Percentiles rank a stretch among this genome's conserved stretches.
Evolutionary conservation across 2,329 filamentous ascomycete genomes (phyloP).

Genomic region (Berkeleyomyces basicola): DNA sequence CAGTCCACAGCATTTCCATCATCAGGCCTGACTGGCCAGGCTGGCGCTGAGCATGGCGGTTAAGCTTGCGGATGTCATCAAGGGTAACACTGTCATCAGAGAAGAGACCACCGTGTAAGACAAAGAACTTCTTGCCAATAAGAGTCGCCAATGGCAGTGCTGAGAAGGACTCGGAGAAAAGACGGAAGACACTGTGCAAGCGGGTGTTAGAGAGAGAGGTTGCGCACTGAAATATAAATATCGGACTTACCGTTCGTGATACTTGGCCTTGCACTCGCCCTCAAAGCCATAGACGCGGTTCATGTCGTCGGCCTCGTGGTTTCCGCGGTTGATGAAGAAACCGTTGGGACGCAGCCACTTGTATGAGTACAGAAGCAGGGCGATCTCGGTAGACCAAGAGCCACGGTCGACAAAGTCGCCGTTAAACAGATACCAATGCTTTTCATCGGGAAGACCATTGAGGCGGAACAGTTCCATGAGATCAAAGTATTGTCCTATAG

Average conservation of each 20-base stretch:
- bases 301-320: slow-evolving; percentile 99
- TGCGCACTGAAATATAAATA: not conserved
- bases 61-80: slow-evolving; percentile 84
- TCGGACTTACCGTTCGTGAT: slow-evolving; percentile 53
- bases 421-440: slow-evolving; percentile 93
- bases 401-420: slow-evolving; percentile 96
- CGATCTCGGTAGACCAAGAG: slow-evolving; percentile 97
- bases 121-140: slow-evolving; percentile 78
- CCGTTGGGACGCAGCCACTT: slow-evolving; percentile 80
- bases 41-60: slow-evolving; percentile 79
- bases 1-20: slow-evolving; percentile 99
- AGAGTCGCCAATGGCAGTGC: slow-evolving; percentile 82
- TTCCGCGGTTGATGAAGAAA: slow-evolving; percentile 94
- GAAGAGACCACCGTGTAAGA: slow-evolving; percentile 88
- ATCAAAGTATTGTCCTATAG: slow-evolving; percentile 87
- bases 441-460: slow-evolving; percentile 70
- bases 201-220: not conserved
- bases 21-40: slow-evolving; percentile 88
- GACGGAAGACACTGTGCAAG: slow-evolving; percentile 57
- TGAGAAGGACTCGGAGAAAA: slow-evolving; percentile 97
- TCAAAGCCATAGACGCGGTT: slow-evolving; percentile 97
- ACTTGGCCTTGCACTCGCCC: slow-evolving; percentile 95
- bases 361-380: slow-evolving; percentile 82
- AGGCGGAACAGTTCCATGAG: slow-evolving; percentile 89
- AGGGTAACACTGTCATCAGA: slow-evolving; percentile 85